Evolutionary conservation across 176 grass and related monocot genomes (phyloP).

Genomic region (Triticum turgidum): DNA sequence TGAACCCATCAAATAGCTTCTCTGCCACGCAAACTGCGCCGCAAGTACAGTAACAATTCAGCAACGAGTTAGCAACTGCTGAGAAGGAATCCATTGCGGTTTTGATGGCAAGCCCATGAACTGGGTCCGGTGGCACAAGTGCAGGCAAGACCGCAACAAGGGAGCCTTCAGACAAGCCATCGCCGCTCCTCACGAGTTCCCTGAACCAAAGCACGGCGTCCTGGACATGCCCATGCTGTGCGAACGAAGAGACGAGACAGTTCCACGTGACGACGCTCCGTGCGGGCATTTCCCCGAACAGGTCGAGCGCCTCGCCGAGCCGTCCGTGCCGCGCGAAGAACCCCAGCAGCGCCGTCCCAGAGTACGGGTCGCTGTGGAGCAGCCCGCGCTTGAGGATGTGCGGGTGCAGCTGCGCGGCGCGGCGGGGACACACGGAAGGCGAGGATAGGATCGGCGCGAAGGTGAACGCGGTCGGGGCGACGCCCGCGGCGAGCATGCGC

Average conservation of each 20-base stretch:
- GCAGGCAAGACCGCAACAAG: constrained; percentile 55
- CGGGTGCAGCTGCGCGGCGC: constrained; percentile 54
- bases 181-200: constrained; percentile 45
- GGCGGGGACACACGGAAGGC: not conserved
- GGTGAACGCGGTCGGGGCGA: constrained; percentile 62
- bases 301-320: constrained; percentile 37
- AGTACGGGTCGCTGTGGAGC: constrained; percentile 51
- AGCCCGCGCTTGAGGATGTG: constrained; percentile 59
- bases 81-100: constrained; percentile 46
- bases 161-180: constrained; percentile 50
- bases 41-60: constrained; percentile 44
- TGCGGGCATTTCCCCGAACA: constrained; percentile 67
- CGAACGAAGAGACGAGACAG: constrained; percentile 50
- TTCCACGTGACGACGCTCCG: constrained; percentile 75
- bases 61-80: constrained; percentile 49
- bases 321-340: constrained; percentile 33
- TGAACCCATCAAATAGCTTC: constrained; percentile 42
- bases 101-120: constrained; percentile 59
- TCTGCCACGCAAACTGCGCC: constrained; percentile 20
- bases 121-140: constrained; percentile 37
- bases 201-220: constrained; percentile 53
- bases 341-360: constrained; percentile 53
- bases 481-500: constrained; percentile 47
- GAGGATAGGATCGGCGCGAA: constrained; percentile 67
- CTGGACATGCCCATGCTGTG: constrained; percentile 20